phyloP scores from a whole-genome alignment of 2,329 filamentous ascomycete species.

The Hymenoscyphus scutula region DNA sequence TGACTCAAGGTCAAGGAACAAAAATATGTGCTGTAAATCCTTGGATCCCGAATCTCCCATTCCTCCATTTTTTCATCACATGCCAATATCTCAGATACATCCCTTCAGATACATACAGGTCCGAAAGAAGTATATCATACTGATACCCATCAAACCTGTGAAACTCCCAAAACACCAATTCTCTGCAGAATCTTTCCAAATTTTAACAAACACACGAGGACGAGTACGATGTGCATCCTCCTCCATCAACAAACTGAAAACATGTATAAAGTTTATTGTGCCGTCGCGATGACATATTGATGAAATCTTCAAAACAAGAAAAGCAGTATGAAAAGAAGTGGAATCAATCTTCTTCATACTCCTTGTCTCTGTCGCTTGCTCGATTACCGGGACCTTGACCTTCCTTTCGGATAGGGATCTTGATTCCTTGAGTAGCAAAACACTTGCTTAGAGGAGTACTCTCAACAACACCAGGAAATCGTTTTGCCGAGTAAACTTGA shows the following conservation, averaged over 20 bases:
- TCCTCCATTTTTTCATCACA: too few relatives aligned
- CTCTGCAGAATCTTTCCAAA: neutral
- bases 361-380: conserved; percentile 31
- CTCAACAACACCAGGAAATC: conserved; percentile 96
- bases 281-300: neutral
- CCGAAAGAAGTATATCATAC: neutral
- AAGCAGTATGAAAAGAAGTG: neutral
- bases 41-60: neutral
- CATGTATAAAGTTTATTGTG: neutral
- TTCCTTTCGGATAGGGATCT: conserved; percentile 94
- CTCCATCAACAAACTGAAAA: neutral
- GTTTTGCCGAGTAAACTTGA: conserved; percentile 94
- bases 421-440: conserved; percentile 91
- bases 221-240: conserved; percentile 33
- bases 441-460: conserved; percentile 87
- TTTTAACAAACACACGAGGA: conserved; percentile 35
- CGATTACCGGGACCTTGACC: conserved; percentile 40
- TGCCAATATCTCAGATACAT: too few relatives aligned
- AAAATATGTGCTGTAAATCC: too few relatives aligned
- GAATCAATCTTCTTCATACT: conserved; percentile 34
- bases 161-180: conserved; percentile 1
- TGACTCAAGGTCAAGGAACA: too few relatives aligned
- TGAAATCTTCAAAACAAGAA: neutral
- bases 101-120: too few relatives aligned
- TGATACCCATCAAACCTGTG: neutral